Percentiles rank a stretch among this genome's conserved stretches.
phyloP scores from a whole-genome alignment of 164 flowering plant genomes.

The Stephania yunnanensis region DNA sequence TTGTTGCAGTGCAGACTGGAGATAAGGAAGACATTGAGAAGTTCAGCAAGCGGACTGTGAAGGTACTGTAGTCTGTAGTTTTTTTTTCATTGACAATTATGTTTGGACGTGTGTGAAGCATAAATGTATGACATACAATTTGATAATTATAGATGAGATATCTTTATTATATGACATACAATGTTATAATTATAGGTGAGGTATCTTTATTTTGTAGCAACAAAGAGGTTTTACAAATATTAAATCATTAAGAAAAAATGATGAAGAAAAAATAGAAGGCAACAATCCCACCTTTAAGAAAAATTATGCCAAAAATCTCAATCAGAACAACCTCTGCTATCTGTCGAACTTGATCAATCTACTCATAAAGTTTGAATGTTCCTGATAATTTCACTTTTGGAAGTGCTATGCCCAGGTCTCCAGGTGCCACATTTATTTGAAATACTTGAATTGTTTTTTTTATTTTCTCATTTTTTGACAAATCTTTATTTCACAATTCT shows the following conservation, averaged over 20 bases:
- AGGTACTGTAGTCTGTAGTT: slow-evolving; percentile 32
- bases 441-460: neutral
- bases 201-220: too few species aligned
- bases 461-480: neutral
- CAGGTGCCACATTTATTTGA: neutral
- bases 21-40: slow-evolving; percentile 88
- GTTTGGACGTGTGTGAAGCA: neutral
- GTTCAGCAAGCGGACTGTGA: slow-evolving; percentile 91
- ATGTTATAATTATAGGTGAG: too few species aligned
- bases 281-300: too few species aligned
- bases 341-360: neutral
- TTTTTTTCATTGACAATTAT: neutral
- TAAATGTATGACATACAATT: too few species aligned
- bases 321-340: neutral
- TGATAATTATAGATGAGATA: too few species aligned
- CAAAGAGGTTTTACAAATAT: too few species aligned
- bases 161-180: too few species aligned
- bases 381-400: neutral
- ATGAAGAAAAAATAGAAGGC: too few species aligned
- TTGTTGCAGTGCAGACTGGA: slow-evolving; percentile 52
- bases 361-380: neutral
- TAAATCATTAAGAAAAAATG: too few species aligned
- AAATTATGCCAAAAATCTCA: too few species aligned
- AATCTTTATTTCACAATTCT: neutral
- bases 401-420: neutral